Evolutionary conservation across 1,284 basidiomycete species (phyloP).

Genomic region (Moesziomyces aphidis): DNA sequence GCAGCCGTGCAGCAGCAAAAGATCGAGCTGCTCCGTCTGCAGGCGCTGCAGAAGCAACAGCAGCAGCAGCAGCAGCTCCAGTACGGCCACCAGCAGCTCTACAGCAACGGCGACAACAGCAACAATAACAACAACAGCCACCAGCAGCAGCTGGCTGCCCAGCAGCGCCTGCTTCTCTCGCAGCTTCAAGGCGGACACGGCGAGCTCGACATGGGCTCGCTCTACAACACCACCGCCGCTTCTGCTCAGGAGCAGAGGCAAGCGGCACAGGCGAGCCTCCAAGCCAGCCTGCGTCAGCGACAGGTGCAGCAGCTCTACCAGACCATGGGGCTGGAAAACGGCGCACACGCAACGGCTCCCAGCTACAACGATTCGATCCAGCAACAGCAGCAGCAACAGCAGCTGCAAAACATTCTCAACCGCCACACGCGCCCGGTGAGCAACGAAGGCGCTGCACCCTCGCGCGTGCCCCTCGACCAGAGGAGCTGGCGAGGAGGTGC

Average conservation of each 20-base stretch:
- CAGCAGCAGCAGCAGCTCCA: slow-evolving; percentile 29
- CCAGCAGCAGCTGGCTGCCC: slow-evolving; percentile 43
- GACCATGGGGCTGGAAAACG: slow-evolving; percentile 40
- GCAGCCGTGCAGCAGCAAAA: slow-evolving; percentile 48
- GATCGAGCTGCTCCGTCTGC: slow-evolving; percentile 54
- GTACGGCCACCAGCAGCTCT: slow-evolving; percentile 38
- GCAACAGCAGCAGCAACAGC: slow-evolving; percentile 42
- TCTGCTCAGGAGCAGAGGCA: slow-evolving; percentile 57
- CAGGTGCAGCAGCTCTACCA: slow-evolving; percentile 56
- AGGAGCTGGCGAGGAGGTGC: slow-evolving; percentile 44
- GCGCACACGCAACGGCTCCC: not conserved
- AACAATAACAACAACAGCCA: slow-evolving; percentile 15
- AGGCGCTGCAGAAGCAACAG: slow-evolving; percentile 54
- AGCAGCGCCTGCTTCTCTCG: slow-evolving; percentile 57
- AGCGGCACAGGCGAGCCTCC: slow-evolving; percentile 58
- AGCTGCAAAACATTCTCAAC: slow-evolving; percentile 40
- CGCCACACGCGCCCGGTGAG: slow-evolving; percentile 43
- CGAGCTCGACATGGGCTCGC: slow-evolving; percentile 25
- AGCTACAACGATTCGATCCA: slow-evolving; percentile 12
- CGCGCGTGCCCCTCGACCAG: slow-evolving; percentile 33
- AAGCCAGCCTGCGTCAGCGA: slow-evolving; percentile 58
- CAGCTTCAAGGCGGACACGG: slow-evolving; percentile 48
- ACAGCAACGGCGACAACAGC: slow-evolving; percentile 13
- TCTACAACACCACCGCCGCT: slow-evolving; percentile 26
- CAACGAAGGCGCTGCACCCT: slow-evolving; percentile 22